phyloP scores from a whole-genome alignment of 208 protist genomes.

The Porcisia deanei region DNA sequence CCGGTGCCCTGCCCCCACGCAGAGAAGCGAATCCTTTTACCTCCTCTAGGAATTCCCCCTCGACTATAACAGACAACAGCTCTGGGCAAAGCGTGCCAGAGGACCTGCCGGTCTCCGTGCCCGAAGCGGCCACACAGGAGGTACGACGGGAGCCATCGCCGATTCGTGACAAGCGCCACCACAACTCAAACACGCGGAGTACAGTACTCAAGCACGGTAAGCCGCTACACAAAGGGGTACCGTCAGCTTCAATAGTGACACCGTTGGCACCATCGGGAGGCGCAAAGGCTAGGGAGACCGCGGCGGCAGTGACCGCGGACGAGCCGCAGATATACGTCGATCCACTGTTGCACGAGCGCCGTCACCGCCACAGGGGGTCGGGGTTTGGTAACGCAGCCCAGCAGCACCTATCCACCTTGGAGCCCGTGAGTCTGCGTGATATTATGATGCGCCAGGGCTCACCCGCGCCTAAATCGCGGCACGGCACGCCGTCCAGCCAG shows the following conservation, averaged over 20 bases:
- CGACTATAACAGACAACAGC: conserved; percentile 2
- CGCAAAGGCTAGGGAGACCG: background rate
- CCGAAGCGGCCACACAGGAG: background rate
- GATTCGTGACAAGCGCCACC: background rate
- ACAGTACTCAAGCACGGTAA: background rate
- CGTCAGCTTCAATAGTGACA: background rate
- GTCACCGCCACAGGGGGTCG: conserved; percentile 16
- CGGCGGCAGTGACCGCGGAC: background rate
- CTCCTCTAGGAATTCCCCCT: background rate
- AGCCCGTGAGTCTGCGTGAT: conserved; percentile 25
- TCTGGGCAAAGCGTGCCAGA: conserved; percentile 2
- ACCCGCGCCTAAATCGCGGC: background rate
- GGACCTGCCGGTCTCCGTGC: background rate
- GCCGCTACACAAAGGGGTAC: background rate
- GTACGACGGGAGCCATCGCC: background rate
- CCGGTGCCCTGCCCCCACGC: no score
- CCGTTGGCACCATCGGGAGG: background rate
- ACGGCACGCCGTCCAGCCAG: background rate
- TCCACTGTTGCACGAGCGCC: conserved; percentile 23
- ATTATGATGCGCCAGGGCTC: conserved; percentile 20
- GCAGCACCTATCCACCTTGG: background rate
- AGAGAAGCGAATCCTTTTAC: background rate
- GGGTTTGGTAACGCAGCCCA: background rate
- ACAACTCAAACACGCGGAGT: background rate
- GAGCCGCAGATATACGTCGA: conserved; percentile 31